phyloP scores from a whole-genome alignment of 805 yeast species.

The Candida xiaguanensis region DNA sequence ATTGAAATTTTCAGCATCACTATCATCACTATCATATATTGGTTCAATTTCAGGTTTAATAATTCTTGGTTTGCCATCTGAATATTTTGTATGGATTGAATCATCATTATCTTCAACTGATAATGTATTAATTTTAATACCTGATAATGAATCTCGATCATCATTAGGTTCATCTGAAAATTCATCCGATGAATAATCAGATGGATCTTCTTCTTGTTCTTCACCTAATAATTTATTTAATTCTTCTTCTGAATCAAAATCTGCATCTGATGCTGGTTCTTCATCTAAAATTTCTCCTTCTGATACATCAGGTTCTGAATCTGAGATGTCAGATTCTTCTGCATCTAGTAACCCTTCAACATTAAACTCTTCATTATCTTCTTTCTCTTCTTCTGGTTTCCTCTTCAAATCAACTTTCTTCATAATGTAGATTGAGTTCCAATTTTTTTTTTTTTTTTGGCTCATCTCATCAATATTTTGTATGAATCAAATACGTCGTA shows the following conservation, averaged over 20 bases:
- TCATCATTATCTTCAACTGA: slow-evolving; percentile 35
- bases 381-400: slow-evolving; percentile 14
- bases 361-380: slow-evolving; percentile 19
- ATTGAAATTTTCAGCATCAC: slow-evolving; percentile 74
- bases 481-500: slow-evolving; percentile 40
- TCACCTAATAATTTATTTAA: slow-evolving; percentile 57
- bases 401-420: slow-evolving; percentile 12
- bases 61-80: slow-evolving; percentile 79
- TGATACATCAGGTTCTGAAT: slow-evolving; percentile 24
- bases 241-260: slow-evolving; percentile 56
- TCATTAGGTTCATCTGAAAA: slow-evolving; percentile 54
- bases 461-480: slow-evolving; percentile 2
- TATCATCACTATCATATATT: slow-evolving; percentile 90
- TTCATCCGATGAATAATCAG: slow-evolving; percentile 42
- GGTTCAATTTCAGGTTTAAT: slow-evolving; percentile 91
- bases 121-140: slow-evolving; percentile 49
- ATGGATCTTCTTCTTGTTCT: slow-evolving; percentile 47
- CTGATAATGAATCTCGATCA: slow-evolving; percentile 39
- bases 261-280: slow-evolving; percentile 23
- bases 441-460: slow-evolving; percentile 3
- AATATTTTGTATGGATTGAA: slow-evolving; percentile 44
- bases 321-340: slow-evolving; percentile 26
- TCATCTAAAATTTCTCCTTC: slow-evolving; percentile 37
- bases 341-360: slow-evolving; percentile 41
- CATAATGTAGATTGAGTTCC: neutral